phyloP scores from a whole-genome alignment of 495 filamentous ascomycete genomes.

The Echria macrotheca region DNA sequence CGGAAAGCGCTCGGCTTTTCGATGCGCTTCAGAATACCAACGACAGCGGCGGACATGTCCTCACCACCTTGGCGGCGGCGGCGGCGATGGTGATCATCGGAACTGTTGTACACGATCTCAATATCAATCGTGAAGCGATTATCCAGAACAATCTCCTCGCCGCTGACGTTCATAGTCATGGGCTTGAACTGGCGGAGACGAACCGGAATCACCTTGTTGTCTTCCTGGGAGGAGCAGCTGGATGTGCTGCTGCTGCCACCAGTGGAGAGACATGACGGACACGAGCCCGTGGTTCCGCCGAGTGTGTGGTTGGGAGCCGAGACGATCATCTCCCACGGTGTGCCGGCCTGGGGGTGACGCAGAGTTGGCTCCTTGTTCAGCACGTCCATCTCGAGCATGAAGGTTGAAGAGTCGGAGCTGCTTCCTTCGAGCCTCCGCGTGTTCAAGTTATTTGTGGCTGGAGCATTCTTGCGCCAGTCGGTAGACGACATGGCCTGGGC shows the following conservation, averaged over 20 bases:
- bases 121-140: conserved; percentile 25
- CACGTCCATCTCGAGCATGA: conserved; percentile 11
- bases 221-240: neutral
- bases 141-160: conserved; percentile 18
- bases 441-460: neutral
- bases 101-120: neutral
- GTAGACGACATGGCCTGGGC: conserved; percentile 21
- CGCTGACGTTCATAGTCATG: conserved; percentile 19
- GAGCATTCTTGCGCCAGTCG: conserved; percentile 26
- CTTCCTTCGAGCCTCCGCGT: conserved; percentile 1
- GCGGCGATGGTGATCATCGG: neutral
- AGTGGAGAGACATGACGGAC: no score
- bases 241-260: no score
- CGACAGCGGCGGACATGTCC: neutral
- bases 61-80: neutral
- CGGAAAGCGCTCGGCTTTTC: neutral
- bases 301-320: conserved; percentile 17
- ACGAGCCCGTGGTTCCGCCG: neutral
- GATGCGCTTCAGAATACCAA: neutral
- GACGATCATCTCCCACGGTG: conserved; percentile 18
- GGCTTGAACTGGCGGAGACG: conserved; percentile 16
- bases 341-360: conserved; percentile 8
- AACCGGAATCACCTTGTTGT: conserved; percentile 10
- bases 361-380: conserved; percentile 1
- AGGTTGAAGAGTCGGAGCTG: neutral